phyloP scores from a whole-genome alignment of 2,329 filamentous ascomycete genomes.

The Fusarium decemcellulare region DNA sequence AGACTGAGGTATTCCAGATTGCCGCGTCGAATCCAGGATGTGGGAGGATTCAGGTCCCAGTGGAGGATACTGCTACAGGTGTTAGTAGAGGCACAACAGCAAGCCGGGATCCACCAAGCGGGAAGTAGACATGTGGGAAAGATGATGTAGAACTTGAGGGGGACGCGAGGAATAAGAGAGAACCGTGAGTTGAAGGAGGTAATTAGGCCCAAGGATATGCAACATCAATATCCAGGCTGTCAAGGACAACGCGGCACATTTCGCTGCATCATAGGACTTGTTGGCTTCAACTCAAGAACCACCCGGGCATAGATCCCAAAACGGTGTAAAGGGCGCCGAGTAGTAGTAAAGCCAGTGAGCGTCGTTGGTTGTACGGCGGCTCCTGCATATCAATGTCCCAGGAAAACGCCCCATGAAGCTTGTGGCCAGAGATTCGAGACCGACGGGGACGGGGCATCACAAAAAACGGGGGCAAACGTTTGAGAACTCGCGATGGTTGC shows the following conservation, averaged over 20 bases:
- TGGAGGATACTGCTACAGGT: slow-evolving; percentile 31
- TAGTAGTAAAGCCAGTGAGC: slow-evolving; percentile 15
- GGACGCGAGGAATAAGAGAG: not conserved
- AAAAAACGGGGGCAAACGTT: slow-evolving; percentile 13
- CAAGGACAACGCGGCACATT: slow-evolving; percentile 27
- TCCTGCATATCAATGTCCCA: slow-evolving; percentile 12
- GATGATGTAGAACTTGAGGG: slow-evolving; percentile 2
- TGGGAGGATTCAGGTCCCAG: slow-evolving; percentile 20
- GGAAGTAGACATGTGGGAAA: slow-evolving; percentile 11
- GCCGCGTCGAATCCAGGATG: slow-evolving; percentile 19
- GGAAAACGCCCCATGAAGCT: slow-evolving; percentile 16
- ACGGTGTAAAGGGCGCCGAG: slow-evolving; percentile 14
- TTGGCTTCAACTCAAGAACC: slow-evolving; percentile 26
- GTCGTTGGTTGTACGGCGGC: slow-evolving; percentile 15
- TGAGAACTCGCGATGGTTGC: slow-evolving; percentile 20
- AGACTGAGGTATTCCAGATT: slow-evolving; percentile 11
- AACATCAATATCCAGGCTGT: slow-evolving; percentile 9
- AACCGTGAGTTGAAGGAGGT: not conserved
- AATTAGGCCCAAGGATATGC: slow-evolving; percentile 6
- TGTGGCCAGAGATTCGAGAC: slow-evolving; percentile 7
- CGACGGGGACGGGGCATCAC: slow-evolving; percentile 14
- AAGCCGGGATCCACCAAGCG: slow-evolving; percentile 24
- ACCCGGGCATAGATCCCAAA: slow-evolving; percentile 32
- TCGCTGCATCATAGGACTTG: slow-evolving; percentile 23
- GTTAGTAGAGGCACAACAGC: slow-evolving; percentile 35